Percentiles rank a stretch among this genome's conserved stretches.
These are phyloP conservation scores for Petrea volubilis DNA, from an alignment of 257 asterid genomes.

Conservation along the genomic window DNA sequence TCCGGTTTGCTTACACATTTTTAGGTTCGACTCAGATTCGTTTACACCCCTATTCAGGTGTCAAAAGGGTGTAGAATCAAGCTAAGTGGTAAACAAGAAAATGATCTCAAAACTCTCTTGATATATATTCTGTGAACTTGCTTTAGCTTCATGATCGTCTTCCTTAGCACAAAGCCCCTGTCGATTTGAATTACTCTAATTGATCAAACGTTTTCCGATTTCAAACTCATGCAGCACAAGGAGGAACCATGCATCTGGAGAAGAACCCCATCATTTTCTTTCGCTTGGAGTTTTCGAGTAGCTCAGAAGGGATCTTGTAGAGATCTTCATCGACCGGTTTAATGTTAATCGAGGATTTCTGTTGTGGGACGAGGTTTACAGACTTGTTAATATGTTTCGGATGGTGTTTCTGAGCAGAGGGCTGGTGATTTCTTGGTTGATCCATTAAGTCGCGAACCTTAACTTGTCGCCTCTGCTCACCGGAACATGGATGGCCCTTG, in stretches of 20 bases:
- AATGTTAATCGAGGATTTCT: slow-evolving; percentile 25
- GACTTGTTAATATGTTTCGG: slow-evolving; percentile 20
- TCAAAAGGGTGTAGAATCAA: too few species aligned
- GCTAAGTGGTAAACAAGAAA: too few species aligned
- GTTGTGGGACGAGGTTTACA: slow-evolving; percentile 12
- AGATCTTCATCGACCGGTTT: slow-evolving; percentile 96
- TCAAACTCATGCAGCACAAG: slow-evolving; percentile 57
- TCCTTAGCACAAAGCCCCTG: too few species aligned
- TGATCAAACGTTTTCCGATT: background rate
- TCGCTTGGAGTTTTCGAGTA: slow-evolving; percentile 53
- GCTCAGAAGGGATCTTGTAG: slow-evolving; percentile 77
- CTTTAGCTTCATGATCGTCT: too few species aligned
- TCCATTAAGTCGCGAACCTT: slow-evolving; percentile 36
- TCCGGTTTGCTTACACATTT: too few species aligned
- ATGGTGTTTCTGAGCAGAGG: slow-evolving; percentile 26
- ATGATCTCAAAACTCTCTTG: too few species aligned
- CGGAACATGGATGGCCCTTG: slow-evolving; percentile 22
- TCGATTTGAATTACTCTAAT: background rate
- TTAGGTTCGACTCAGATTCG: too few species aligned
- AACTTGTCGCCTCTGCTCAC: slow-evolving; percentile 39
- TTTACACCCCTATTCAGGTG: too few species aligned
- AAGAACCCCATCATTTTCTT: slow-evolving; percentile 75
- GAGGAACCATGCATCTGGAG: too few species aligned
- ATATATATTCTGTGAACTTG: too few species aligned
- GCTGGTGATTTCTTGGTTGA: slow-evolving; percentile 33